These are phyloP conservation scores for Lactuca sativa DNA, from an alignment of 129 eudicot species.

Conservation along the genomic window DNA sequence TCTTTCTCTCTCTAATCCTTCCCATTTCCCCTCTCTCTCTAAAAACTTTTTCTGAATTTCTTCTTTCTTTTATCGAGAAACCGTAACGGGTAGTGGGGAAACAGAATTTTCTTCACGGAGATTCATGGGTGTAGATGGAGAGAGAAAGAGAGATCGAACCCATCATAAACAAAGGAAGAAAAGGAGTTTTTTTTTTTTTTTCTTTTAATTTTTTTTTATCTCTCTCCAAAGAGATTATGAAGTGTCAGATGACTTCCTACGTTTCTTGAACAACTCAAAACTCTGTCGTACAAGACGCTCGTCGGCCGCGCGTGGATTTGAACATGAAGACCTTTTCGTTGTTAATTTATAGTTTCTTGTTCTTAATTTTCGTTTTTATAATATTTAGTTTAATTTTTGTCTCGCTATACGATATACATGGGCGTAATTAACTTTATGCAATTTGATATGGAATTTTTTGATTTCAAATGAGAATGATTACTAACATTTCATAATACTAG, in stretches of 20 bases:
- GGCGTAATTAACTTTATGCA: too few species aligned
- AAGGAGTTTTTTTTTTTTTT: neutral
- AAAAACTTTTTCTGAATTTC: constrained; percentile 15
- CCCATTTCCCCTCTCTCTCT: constrained; percentile 27
- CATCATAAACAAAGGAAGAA: constrained; percentile 10
- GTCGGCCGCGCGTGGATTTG: neutral
- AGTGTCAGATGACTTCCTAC: constrained; percentile 32
- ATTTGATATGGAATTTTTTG: too few species aligned
- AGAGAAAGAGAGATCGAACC: neutral
- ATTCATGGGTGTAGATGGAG: constrained; percentile 3
- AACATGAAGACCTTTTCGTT: neutral
- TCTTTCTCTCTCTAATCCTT: constrained; percentile 42
- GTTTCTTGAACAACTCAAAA: constrained; percentile 8
- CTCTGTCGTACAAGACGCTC: neutral
- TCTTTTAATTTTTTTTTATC: neutral
- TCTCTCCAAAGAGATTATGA: neutral
- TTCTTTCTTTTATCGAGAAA: constrained; percentile 30
- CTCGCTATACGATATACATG: neutral
- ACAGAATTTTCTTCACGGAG: constrained; percentile 3
- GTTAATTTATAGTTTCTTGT: neutral
- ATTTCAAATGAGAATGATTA: too few species aligned
- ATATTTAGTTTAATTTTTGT: too few species aligned
- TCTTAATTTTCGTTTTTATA: neutral
- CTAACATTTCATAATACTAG: too few species aligned
- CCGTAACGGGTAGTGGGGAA: constrained; percentile 32